Evolutionary conservation across 495 filamentous ascomycete genomes (phyloP), one percentile per base, ranked within the genome.

Genomic region (Talaromyces thailandensis): DNA sequence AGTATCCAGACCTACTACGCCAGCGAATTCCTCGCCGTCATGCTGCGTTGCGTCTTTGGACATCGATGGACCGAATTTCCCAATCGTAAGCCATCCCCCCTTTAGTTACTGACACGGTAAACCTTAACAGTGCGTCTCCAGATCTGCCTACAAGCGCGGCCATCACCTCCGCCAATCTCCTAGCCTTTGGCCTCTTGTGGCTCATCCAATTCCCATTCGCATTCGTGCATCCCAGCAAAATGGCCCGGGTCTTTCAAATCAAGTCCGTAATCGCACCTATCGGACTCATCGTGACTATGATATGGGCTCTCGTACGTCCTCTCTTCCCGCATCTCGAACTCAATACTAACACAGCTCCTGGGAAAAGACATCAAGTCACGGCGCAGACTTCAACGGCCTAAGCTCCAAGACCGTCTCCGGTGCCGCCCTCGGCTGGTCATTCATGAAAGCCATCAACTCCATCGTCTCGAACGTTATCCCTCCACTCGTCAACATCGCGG

Each of bases 1-100:
- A 51, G 37, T 28, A 61, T 61, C n/a, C 59, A 61, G 45, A 61
- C 59, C 9, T 52, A 51, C n/a, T 61, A 61, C 28, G 59, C 43
- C 26, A 52, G 59, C 16, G 7, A 61, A 35, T 51, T 61, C 16
- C 37, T 61, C 2, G 73, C 76, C 29, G 82, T 86, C 45, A 71
- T 85, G 18, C 80, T 82, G 2, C 79, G 85, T 25, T 75, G 75
- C 14, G 79, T 87, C 63, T 75, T 86, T 16, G 85, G 83, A 28
- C 76, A 83, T 72, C 82, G 84, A 65, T 88, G 84, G 83, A 76
- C 82, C 11, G 80, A 82, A 32, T 82, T 88, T 56, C 79, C 84
- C 63, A 85, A 84, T 62, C 70, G 43, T 50, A 51, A 21, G 43
- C n/a, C 16, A 6, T 3, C 26, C 9, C 0, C n/a, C 18, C 1